phyloP scores from a whole-genome alignment of 345 rosid genomes.

The Lagerstroemia speciosa region DNA sequence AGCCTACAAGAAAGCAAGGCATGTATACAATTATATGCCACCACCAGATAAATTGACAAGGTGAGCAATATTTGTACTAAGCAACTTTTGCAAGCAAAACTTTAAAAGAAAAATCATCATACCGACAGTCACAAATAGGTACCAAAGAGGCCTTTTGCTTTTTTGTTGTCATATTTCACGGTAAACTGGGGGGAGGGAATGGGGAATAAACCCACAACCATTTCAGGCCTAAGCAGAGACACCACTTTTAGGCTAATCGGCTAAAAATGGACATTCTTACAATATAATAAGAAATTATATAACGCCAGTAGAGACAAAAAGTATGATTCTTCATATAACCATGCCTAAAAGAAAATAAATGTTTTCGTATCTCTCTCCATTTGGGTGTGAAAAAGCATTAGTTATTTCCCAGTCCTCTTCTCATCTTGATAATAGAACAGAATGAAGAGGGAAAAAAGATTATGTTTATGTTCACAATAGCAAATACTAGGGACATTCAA shows the following conservation, averaged over 20 bases:
- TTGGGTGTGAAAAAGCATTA: not conserved
- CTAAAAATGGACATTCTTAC: not conserved
- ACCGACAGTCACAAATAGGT: not conserved
- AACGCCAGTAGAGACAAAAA: not conserved
- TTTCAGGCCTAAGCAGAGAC: not conserved
- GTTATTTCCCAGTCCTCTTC: not conserved
- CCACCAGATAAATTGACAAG: not conserved
- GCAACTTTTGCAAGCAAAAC: not conserved
- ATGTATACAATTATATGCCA: not conserved
- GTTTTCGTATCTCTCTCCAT: too few species aligned
- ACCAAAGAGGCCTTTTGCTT: not conserved
- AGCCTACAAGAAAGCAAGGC: slow-evolving; percentile 43
- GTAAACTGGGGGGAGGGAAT: not conserved
- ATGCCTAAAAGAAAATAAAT: too few species aligned
- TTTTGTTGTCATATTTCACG: not conserved
- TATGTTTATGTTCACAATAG: too few species aligned
- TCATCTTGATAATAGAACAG: not conserved
- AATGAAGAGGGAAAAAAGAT: not conserved
- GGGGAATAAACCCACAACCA: not conserved
- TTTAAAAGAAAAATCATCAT: not conserved
- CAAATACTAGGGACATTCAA: too few species aligned
- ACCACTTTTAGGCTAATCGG: not conserved
- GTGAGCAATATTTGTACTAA: not conserved
- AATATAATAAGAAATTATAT: not conserved
- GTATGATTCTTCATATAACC: not conserved